phyloP scores from a whole-genome alignment of 345 rosid genomes.

The Raphanus sativus region DNA sequence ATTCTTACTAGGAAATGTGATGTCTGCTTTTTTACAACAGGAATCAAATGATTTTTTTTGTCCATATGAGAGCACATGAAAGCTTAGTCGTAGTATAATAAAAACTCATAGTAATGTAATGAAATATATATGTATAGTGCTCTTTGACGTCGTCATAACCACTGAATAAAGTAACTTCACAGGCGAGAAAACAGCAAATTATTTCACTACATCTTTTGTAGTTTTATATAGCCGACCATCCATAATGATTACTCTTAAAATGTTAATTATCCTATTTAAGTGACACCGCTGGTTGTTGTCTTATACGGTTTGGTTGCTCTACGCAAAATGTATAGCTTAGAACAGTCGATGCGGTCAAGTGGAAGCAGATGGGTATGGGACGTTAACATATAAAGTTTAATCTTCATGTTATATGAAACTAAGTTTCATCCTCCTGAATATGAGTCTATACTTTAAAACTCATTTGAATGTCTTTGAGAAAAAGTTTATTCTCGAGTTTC shows the following conservation, averaged over 20 bases:
- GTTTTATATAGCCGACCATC: constrained; percentile 36
- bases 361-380: too few species aligned
- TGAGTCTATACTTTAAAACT: too few species aligned
- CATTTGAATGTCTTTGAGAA: too few species aligned
- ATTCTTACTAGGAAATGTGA: background rate
- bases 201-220: constrained; percentile 1
- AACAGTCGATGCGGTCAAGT: too few species aligned
- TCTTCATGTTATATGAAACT: too few species aligned
- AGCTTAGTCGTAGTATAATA: background rate
- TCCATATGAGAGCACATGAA: constrained; percentile 3
- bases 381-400: too few species aligned
- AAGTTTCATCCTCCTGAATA: too few species aligned
- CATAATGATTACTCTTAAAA: constrained; percentile 28
- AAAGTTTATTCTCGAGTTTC: too few species aligned
- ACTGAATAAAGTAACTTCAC: constrained; percentile 28
- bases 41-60: background rate
- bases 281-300: constrained; percentile 14
- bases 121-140: constrained; percentile 5
- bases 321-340: too few species aligned
- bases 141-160: constrained; percentile 35
- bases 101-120: background rate
- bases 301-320: too few species aligned
- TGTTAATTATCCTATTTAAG: constrained; percentile 18
- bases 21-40: constrained; percentile 15
- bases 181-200: constrained; percentile 1